Percentiles rank a stretch among this genome's conserved stretches.
Conservation (phyloP, 805 yeast genomes). For the Candida morakotiae region DNA sequence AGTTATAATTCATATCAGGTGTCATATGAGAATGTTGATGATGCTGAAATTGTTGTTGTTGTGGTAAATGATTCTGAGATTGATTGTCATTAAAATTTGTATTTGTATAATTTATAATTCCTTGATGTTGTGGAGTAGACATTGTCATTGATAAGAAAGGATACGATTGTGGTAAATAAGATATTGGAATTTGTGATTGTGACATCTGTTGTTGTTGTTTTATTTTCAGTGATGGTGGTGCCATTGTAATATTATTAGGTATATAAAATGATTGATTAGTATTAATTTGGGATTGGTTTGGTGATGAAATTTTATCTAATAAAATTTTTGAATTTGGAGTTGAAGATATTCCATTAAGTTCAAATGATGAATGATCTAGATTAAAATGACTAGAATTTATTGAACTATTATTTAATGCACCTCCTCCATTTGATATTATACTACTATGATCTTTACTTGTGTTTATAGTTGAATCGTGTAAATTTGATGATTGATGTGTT, state of each 20-base stretch:
- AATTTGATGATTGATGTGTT: background rate
- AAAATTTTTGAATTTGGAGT: slow-evolving; percentile 40
- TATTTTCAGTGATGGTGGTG: slow-evolving; percentile 24
- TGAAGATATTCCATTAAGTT: slow-evolving; percentile 31
- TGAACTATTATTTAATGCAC: slow-evolving; percentile 11
- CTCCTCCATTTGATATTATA: slow-evolving; percentile 17
- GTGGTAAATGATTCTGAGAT: no score
- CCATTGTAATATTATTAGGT: slow-evolving; percentile 18
- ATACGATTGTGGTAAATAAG: slow-evolving; percentile 7
- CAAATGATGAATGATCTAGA: slow-evolving; percentile 39
- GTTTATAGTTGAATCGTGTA: slow-evolving; percentile 13
- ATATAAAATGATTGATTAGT: slow-evolving; percentile 11
- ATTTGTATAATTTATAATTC: slow-evolving; percentile 18
- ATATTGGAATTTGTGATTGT: slow-evolving; percentile 11
- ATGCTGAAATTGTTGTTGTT: no score
- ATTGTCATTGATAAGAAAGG: slow-evolving; percentile 28
- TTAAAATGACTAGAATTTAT: slow-evolving; percentile 31
- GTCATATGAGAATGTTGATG: background rate
- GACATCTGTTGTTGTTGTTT: slow-evolving; percentile 5
- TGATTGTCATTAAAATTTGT: background rate
- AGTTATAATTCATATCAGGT: background rate
- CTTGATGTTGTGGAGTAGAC: slow-evolving; percentile 42
- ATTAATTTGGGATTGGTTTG: slow-evolving; percentile 30
- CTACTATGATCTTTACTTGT: slow-evolving; percentile 23
- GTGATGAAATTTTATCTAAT: slow-evolving; percentile 36